A percentile compares a stretch with the other conserved stretches of the same genome.
phyloP scores from a whole-genome alignment of 345 rosid genomes.

The Reutealis trisperma region DNA sequence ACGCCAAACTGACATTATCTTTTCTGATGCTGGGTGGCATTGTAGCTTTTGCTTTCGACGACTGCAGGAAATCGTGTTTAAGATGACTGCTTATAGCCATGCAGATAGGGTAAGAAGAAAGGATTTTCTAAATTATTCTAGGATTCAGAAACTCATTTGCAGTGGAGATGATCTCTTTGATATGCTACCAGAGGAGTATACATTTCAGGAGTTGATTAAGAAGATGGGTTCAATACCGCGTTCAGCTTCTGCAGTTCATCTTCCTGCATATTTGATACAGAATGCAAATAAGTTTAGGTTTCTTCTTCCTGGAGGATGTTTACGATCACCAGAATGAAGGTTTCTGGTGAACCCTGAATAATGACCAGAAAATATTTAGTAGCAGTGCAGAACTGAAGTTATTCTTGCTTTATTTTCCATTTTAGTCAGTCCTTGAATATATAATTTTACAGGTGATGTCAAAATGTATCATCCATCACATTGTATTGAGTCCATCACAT shows the following conservation, averaged over 20 bases:
- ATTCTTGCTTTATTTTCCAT: neutral
- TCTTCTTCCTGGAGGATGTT: slow-evolving; percentile 92
- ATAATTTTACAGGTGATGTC: neutral
- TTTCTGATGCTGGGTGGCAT: slow-evolving; percentile 95
- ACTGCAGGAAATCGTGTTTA: slow-evolving; percentile 66
- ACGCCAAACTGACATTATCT: slow-evolving; percentile 56
- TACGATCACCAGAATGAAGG: slow-evolving; percentile 32
- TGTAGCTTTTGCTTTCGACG: slow-evolving; percentile 83
- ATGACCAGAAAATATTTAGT: neutral
- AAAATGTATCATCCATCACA: neutral
- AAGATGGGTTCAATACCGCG: slow-evolving; percentile 73
- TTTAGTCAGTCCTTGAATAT: neutral
- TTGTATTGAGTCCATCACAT: neutral
- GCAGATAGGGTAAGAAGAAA: slow-evolving; percentile 69
- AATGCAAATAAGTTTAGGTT: slow-evolving; percentile 73
- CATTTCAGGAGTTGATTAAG: slow-evolving; percentile 74
- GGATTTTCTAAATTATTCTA: slow-evolving; percentile 46
- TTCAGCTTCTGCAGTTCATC: slow-evolving; percentile 89
- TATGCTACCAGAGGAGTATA: slow-evolving; percentile 90
- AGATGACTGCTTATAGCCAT: slow-evolving; percentile 95
- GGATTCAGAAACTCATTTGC: slow-evolving; percentile 74
- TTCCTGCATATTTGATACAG: slow-evolving; percentile 78
- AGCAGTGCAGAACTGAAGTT: neutral
- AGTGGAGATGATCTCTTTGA: slow-evolving; percentile 73
- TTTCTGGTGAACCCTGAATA: neutral